Evolutionary conservation across 1,139 yeast genomes (phyloP), one percentile per base, ranked within the genome.

Genomic region (Suhomyces maxii): DNA sequence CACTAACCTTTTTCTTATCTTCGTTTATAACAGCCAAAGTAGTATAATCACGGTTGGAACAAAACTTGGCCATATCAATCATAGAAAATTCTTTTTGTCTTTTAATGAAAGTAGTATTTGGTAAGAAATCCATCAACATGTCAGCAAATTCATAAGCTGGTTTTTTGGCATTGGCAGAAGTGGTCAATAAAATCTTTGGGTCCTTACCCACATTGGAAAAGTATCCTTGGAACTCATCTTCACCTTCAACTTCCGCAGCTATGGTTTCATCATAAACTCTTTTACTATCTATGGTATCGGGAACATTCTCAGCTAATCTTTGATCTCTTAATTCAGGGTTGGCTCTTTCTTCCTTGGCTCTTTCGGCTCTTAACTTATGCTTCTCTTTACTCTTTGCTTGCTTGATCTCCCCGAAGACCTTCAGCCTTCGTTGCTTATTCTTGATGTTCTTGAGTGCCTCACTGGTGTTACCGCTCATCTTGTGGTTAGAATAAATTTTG

Each of bases 241-340:
- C 91, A 18, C 93, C 95, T 63, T 88, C 96, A 3, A 86, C 73
- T 47, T 84, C 87, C 1, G 73, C 75, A 28, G 77, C 80, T 12
- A 90, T 86, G 1, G 97, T 89, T 65, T 93, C 98, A 67, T 93
- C 99, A 56, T 68, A 93, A 0, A 86, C 95, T 63, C 99, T 76
- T 74, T 89, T 89, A 49, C 83, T 78, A 58, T 93, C 99, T 45
- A 91, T 83, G 7, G 99, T 95, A 26, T 83, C 86, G 1, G 99
- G 95, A 1, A 89, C 82, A 63, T 91, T 90, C 46, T 77, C 82
- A 5, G 83, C 82, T 41, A 91, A 72, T 65, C 99, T 82, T 62
- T 89, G 85, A 49, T 83, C 90, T 61, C 82, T 86, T 50, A 89
- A 69, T 55, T 84, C 89, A 0, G 97, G 97, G 62, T 91, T 87